A percentile compares a stretch with the other conserved stretches of the same genome.
phyloP scores from a whole-genome alignment of 163 green algal species.

The Chloromonas sp. region DNA sequence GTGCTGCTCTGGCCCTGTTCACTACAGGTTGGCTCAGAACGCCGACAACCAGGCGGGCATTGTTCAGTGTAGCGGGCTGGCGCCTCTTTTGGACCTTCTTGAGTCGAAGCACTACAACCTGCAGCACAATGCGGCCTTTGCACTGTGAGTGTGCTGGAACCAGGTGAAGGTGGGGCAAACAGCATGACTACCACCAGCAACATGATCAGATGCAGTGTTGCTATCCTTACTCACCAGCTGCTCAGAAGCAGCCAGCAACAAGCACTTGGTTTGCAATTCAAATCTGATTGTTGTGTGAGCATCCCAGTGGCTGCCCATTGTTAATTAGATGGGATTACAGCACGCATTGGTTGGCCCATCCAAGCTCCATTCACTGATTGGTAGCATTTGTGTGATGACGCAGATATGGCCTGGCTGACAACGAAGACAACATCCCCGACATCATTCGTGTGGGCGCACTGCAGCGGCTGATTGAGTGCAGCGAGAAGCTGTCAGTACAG shows the following conservation, averaged over 20 bases:
- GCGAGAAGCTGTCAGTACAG: slow-evolving; percentile 78
- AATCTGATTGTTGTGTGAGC: not conserved
- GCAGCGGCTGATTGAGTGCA: slow-evolving; percentile 64
- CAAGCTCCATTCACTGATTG: not conserved
- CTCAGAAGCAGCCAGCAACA: not conserved
- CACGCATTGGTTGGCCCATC: not conserved
- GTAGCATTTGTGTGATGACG: not conserved
- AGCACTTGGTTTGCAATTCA: not conserved
- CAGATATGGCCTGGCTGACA: slow-evolving; percentile 92
- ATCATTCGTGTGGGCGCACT: slow-evolving; percentile 86
- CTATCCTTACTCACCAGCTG: not conserved
- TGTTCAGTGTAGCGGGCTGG: slow-evolving; percentile 73
- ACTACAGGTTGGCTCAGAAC: slow-evolving; percentile 81
- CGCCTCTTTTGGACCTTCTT: slow-evolving; percentile 87
- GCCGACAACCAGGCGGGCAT: slow-evolving; percentile 93
- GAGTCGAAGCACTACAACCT: slow-evolving; percentile 81
- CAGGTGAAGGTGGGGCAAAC: not conserved
- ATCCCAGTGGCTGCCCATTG: not conserved
- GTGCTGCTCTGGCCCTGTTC: too few relatives aligned
- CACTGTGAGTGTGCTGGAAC: slow-evolving; percentile 22
- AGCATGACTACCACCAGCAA: not conserved
- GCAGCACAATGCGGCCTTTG: slow-evolving; percentile 71
- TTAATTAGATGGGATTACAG: not conserved
- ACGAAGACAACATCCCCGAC: slow-evolving; percentile 94
- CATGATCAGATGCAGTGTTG: too few relatives aligned